Conservation (phyloP, 2,329 filamentous ascomycete species). For the Scytalidium lignicola region DNA sequence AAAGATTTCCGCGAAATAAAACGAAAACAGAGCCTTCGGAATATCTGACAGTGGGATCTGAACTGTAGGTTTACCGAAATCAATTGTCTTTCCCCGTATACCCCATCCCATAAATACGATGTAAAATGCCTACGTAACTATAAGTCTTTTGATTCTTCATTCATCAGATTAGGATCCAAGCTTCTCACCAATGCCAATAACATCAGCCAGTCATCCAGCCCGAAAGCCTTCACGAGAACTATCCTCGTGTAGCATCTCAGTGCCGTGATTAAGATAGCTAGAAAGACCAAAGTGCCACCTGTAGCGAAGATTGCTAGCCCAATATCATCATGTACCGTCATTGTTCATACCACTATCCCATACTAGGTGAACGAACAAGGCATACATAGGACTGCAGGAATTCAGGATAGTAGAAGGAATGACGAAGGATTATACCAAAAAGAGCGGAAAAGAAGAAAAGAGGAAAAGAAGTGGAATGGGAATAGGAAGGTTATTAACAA, state of each 20-base stretch:
- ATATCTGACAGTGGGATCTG: neutral
- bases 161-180: neutral
- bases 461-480: neutral
- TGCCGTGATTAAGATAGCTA: neutral
- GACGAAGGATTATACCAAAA: neutral
- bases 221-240: constrained; percentile 22
- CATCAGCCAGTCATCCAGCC: constrained; percentile 18
- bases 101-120: neutral
- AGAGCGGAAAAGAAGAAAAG: too few species aligned
- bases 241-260: constrained; percentile 19
- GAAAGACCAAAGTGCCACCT: neutral
- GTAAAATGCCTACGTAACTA: neutral
- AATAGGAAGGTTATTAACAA: neutral
- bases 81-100: neutral
- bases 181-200: neutral
- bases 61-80: neutral
- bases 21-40: neutral
- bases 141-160: neutral
- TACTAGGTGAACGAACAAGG: neutral
- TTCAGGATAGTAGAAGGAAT: neutral
- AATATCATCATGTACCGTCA: neutral
- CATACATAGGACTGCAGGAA: neutral
- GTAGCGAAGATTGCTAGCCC: neutral
- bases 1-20: constrained; percentile 4
- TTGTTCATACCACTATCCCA: neutral